phyloP scores from a whole-genome alignment of 345 rosid genomes.

The Psidium friedrichsthalianum region DNA sequence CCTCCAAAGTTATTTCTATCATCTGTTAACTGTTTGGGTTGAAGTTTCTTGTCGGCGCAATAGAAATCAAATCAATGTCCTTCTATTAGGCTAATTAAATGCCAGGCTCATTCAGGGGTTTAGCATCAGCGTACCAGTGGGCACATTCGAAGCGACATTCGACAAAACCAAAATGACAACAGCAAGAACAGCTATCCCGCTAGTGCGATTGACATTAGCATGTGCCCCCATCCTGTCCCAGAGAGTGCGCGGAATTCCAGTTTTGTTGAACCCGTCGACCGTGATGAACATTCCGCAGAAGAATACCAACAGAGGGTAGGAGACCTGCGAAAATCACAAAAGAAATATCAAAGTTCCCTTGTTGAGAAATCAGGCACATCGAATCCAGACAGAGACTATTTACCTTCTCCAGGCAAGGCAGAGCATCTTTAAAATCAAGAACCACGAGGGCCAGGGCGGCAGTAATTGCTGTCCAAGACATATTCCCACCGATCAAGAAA shows the following conservation, averaged over 20 bases:
- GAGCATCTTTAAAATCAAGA: slow-evolving; percentile 81
- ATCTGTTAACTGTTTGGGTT: no score
- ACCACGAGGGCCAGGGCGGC: slow-evolving; percentile 74
- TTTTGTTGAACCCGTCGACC: slow-evolving; percentile 74
- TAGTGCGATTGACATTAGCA: slow-evolving; percentile 29
- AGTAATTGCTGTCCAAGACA: slow-evolving; percentile 88
- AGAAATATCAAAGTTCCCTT: background rate
- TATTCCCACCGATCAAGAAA: slow-evolving; percentile 58
- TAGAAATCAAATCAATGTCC: background rate
- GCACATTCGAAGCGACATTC: slow-evolving; percentile 81
- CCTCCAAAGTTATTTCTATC: no score
- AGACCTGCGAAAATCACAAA: slow-evolving; percentile 34
- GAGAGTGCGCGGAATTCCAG: slow-evolving; percentile 64
- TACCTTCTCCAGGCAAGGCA: slow-evolving; percentile 76
- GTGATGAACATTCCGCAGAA: slow-evolving; percentile 93
- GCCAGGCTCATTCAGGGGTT: background rate
- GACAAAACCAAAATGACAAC: slow-evolving; percentile 55
- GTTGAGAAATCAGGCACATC: background rate
- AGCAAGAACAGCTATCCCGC: slow-evolving; percentile 49
- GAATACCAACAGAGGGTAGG: slow-evolving; percentile 73
- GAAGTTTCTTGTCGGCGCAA: background rate
- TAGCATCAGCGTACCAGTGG: slow-evolving; percentile 40
- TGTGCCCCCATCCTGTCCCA: slow-evolving; percentile 81
- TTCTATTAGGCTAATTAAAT: background rate
- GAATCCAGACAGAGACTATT: slow-evolving; percentile 12